These are phyloP conservation scores for Picochlorum sp. DNA, from an alignment of 139 green algal species.

Conservation along the genomic window DNA sequence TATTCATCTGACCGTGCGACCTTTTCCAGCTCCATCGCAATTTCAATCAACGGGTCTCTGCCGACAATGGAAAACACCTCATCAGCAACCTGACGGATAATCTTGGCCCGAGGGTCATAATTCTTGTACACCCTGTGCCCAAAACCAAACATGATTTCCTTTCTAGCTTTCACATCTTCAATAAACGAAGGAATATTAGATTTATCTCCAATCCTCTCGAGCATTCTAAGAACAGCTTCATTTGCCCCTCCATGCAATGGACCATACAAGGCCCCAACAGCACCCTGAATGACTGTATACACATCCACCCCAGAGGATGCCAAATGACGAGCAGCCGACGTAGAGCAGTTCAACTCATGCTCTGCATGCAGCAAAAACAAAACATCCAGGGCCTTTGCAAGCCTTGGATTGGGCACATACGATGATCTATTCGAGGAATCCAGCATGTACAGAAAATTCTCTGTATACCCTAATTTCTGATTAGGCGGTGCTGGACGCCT, in stretches of 20 bases:
- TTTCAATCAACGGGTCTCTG: conserved; percentile 91
- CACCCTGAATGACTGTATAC: conserved; percentile 68
- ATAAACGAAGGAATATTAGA: conserved; percentile 69
- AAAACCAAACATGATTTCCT: conserved; percentile 93
- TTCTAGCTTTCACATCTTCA: conserved; percentile 57
- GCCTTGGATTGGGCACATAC: conserved; percentile 81
- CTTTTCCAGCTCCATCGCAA: conserved; percentile 80
- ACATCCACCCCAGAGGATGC: conserved; percentile 86
- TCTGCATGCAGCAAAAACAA: conserved; percentile 97
- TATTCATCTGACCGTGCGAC: conserved; percentile 64
- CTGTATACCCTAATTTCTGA: conserved; percentile 77
- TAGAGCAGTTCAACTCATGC: conserved; percentile 98
- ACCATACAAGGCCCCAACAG: conserved; percentile 94
- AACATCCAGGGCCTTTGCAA: conserved; percentile 79
- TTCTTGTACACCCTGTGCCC: conserved; percentile 99
- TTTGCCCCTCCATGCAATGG: conserved; percentile 97
- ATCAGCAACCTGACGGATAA: conserved; percentile 72
- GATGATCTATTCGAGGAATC: conserved; percentile 50
- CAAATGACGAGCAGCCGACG: conserved; percentile 71
- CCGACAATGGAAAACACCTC: conserved; percentile 87
- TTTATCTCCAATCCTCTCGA: conserved; percentile 77
- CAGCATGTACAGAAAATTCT: conserved; percentile 98
- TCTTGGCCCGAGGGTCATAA: conserved; percentile 92
- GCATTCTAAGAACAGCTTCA: conserved; percentile 96
- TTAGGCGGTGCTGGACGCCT: conserved; percentile 63